These are phyloP conservation scores for Graphilbum sp. DNA, from an alignment of 2,329 filamentous ascomycete genomes.

Conservation along the genomic window DNA sequence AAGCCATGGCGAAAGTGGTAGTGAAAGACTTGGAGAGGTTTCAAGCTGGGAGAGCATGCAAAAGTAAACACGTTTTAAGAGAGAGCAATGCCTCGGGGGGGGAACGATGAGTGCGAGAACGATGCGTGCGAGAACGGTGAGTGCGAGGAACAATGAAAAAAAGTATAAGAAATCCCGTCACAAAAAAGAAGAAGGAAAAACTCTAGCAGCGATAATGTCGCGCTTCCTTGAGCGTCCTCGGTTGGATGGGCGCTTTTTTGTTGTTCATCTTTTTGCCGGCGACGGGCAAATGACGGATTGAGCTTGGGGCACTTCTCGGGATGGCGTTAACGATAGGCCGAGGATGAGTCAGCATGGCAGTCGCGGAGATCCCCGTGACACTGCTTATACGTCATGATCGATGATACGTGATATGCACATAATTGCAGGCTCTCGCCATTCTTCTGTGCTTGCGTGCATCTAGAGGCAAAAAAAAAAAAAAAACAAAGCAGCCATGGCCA, in stretches of 20 bases:
- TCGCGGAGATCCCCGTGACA: no score
- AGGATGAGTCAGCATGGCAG: no score
- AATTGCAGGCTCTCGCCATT: no score
- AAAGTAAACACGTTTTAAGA: not conserved
- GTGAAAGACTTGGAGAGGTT: not conserved
- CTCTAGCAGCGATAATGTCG: not conserved
- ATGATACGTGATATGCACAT: no score
- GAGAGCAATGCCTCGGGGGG: not conserved
- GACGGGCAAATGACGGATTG: not conserved
- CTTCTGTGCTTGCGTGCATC: no score
- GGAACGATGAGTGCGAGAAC: not conserved
- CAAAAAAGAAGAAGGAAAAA: no score
- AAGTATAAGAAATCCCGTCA: no score
- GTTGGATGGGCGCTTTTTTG: not conserved
- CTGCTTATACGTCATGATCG: no score
- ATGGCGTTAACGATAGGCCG: not conserved
- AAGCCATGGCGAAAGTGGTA: slow-evolving; percentile 3
- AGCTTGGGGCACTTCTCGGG: not conserved
- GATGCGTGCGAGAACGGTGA: no score
- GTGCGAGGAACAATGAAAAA: no score
- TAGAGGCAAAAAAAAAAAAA: no score
- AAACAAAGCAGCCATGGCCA: not conserved
- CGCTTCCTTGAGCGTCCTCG: not conserved
- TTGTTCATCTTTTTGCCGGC: not conserved
- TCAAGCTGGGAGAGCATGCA: not conserved